Base-by-base conservation (phyloP, 2,329 filamentous ascomycete genomes). In the Colletotrichum tofieldiae region DNA sequence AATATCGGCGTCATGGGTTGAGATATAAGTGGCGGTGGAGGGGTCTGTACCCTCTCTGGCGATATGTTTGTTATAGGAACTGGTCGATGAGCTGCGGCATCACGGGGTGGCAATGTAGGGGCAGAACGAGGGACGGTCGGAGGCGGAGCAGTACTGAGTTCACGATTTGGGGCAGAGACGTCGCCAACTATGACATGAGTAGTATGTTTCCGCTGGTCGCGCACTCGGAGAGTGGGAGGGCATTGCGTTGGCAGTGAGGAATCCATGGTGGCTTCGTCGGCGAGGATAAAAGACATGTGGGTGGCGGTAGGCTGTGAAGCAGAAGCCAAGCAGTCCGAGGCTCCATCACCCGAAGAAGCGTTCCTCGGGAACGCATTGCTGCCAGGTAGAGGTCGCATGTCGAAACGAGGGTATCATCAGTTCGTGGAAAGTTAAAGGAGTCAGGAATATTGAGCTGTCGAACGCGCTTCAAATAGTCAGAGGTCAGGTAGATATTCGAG, bases 261-360 rank as follows among this genome's bases (percentile, higher is more conserved):
- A 72, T 86, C 84, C 72, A 89, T 79, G 14, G 83, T 80, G 56
- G 85, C 83, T 78, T 89, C 87, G 75, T 88, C 85, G 75, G 84
- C 84, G 61, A 89, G 77, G 73, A 87, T 84, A 74, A 86, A 89
- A 65, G 85, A 87, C 85, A 89, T 88, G 59, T 86, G 85, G 65
- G 82, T 82, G 73, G 76, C 79, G 56, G 79, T 76, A 65, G 76
- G 77, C 52, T 78, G 61, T 11, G 67, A 62, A n/a, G 61, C 51
- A 7, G 67, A 62, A 26, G 55, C 51, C 26, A 71, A 23, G 49
- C 61, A 32, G n/a, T 73, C 67, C 35, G 59, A 56, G 23, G 71
- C 51, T 35, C 62, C 49, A 18, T 73, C 63, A 71, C 55, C 55
- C 3, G 63, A 59, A 35, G 43, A 66, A 55, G 49, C 23, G 32